phyloP scores from a whole-genome alignment of 1,284 basidiomycete genomes.

The Trichosporon ovoides region DNA sequence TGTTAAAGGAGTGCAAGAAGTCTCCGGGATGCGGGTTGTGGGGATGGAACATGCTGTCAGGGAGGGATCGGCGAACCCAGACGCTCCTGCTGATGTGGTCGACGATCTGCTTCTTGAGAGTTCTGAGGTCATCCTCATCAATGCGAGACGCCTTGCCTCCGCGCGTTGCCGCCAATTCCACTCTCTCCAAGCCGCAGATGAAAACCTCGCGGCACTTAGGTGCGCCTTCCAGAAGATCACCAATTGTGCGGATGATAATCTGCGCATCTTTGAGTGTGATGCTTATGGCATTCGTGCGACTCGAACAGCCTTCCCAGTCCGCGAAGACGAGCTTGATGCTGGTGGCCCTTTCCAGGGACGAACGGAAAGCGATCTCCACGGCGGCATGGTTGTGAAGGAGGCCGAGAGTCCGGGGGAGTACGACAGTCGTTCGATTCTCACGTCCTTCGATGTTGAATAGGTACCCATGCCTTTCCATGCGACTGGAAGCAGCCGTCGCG shows the following conservation, averaged over 20 bases:
- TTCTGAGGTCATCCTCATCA: background rate
- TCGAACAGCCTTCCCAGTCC: background rate
- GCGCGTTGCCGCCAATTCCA: background rate
- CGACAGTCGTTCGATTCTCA: background rate
- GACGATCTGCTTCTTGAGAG: background rate
- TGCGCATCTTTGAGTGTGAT: background rate
- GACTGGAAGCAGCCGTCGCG: background rate
- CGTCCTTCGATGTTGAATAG: background rate
- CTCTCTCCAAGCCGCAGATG: background rate
- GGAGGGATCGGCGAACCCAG: background rate
- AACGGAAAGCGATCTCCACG: background rate
- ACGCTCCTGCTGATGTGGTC: background rate
- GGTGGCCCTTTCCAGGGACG: background rate
- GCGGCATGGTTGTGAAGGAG: background rate
- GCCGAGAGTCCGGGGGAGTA: background rate
- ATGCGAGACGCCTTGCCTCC: background rate
- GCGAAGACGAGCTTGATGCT: background rate
- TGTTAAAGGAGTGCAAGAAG: background rate
- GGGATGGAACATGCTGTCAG: background rate
- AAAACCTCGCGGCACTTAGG: background rate
- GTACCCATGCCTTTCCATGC: background rate
- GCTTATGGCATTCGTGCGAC: background rate
- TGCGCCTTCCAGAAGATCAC: background rate
- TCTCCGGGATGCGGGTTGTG: background rate
- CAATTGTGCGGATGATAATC: background rate